Base-by-base conservation (phyloP, 2,329 filamentous ascomycete species). In the Didymella lethalis region DNA sequence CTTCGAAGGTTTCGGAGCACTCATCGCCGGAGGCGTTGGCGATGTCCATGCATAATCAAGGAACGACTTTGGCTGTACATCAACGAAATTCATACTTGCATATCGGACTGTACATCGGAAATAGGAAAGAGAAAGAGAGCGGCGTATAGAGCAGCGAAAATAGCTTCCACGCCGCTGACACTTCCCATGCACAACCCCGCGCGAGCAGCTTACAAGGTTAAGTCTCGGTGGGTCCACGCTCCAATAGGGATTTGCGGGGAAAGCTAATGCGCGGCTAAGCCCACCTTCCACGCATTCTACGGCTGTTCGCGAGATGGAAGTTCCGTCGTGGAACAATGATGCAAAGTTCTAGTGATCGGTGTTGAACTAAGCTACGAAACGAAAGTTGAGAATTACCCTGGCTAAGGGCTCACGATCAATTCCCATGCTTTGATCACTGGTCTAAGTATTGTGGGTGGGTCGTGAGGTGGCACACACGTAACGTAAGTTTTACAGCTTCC, bases 11-110 rank as follows among this genome's bases (percentile, higher is more conserved):
- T 75, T 75, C 23, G 64, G 51, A 16, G 57, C 45, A 41, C 57
- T 66, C 48, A 65, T 58, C 47, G 58, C 56, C 41, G 66, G 57
- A 28, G 69, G 60, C 40, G 71, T 68, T 44, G 74, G 73, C 60
- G 70, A 69, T 10, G 74, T 75, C 71, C 72, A 75, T 10, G 72
- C 74, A 64, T 76, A 75, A 47, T 76, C 74, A 25, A 76, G 68
- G 53, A 75, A 76, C 18, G 72, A 74, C 46, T 70, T 67, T 23
- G 73, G 74, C 47, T 76, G 74, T 25, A 73, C 68, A 61, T 76
- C 74, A 34, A 75, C 72, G 50, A 76, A 76, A 52, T 76, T 76
- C 74, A 76, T 76, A 57, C 56, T 59, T 64, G 52, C 59, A 50
- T 54, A 47, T 58, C 68, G 69, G 68, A 72, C 59, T 59, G 41